Percentiles rank a stretch among this genome's conserved stretches.
Evolutionary conservation across 176 grass and related monocot species (phyloP).

Genomic region (Pharus latifolius): DNA sequence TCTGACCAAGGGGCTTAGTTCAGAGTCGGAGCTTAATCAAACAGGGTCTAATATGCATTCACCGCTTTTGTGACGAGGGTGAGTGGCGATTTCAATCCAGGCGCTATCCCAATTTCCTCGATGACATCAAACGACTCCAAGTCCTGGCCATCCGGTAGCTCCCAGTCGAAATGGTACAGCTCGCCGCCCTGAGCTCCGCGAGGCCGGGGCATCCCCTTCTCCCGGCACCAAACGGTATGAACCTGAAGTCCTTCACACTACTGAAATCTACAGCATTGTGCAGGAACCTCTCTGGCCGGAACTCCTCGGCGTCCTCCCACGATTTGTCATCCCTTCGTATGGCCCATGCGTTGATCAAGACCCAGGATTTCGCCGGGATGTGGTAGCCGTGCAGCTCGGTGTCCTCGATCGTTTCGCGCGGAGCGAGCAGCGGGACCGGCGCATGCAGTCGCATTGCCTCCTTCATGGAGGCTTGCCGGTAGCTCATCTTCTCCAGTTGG

Average conservation of each 20-base stretch:
- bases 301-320: conserved; percentile 32
- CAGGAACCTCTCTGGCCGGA: conserved; percentile 27
- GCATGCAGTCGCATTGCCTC: conserved; percentile 43
- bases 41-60: too few species aligned
- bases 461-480: conserved; percentile 20
- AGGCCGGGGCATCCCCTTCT: conserved; percentile 26
- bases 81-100: not conserved
- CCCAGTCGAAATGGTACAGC: conserved; percentile 29
- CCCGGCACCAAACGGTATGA: conserved; percentile 27
- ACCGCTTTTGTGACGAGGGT: conserved; percentile 10
- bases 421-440: conserved; percentile 4
- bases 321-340: conserved; percentile 18
- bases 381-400: conserved; percentile 26
- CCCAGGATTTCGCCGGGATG: conserved; percentile 13
- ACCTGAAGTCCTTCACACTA: not conserved
- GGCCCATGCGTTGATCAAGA: conserved; percentile 56
- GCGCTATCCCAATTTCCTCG: not conserved
- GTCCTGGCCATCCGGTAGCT: conserved; percentile 1
- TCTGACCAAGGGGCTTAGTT: too few species aligned
- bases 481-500: not conserved
- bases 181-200: not conserved
- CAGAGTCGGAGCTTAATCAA: too few species aligned
- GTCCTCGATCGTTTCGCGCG: conserved; percentile 22
- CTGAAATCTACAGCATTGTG: not conserved
- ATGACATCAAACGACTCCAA: conserved; percentile 8